Conservation (phyloP, 345 rosid genomes). For the Linum lewisii region DNA sequence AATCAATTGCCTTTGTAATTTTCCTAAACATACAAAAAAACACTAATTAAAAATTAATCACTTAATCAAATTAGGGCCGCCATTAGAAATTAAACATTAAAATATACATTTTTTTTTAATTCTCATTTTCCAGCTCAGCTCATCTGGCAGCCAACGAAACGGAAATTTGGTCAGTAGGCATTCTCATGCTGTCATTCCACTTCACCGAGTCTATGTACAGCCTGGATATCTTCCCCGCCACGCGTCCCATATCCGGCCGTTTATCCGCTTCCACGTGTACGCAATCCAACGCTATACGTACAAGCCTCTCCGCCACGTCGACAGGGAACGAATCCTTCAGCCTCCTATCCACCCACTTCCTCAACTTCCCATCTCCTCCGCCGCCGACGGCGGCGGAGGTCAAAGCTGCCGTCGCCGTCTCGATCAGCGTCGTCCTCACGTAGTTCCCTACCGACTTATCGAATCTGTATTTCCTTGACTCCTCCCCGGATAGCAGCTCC, state of each 20-base stretch:
- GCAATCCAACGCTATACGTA: conserved; percentile 58
- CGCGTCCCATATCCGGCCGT: conserved; percentile 82
- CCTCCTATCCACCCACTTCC: conserved; percentile 69
- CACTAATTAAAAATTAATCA: too few species aligned
- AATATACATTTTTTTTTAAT: too few species aligned
- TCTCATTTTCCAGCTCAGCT: neutral
- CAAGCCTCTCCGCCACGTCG: conserved; percentile 45
- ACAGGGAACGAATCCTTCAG: conserved; percentile 73
- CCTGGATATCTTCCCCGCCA: conserved; percentile 67
- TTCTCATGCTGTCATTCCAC: conserved; percentile 40
- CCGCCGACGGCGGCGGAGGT: conserved; percentile 9
- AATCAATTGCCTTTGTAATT: too few species aligned
- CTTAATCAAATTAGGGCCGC: neutral
- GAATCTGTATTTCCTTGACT: conserved; percentile 51
- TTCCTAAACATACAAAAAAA: too few species aligned
- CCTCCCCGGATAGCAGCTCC: conserved; percentile 72
- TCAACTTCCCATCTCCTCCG: conserved; percentile 30
- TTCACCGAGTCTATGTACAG: conserved; percentile 45
- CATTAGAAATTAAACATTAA: neutral
- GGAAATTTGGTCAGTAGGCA: conserved; percentile 43
- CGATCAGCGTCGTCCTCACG: conserved; percentile 46
- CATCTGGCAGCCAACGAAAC: conserved; percentile 57
- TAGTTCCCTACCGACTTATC: conserved; percentile 38
- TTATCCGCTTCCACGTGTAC: conserved; percentile 48
- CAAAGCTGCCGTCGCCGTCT: conserved; percentile 43